phyloP scores from a whole-genome alignment of 768 basidiomycete genomes.

The Trametes meyenii region DNA sequence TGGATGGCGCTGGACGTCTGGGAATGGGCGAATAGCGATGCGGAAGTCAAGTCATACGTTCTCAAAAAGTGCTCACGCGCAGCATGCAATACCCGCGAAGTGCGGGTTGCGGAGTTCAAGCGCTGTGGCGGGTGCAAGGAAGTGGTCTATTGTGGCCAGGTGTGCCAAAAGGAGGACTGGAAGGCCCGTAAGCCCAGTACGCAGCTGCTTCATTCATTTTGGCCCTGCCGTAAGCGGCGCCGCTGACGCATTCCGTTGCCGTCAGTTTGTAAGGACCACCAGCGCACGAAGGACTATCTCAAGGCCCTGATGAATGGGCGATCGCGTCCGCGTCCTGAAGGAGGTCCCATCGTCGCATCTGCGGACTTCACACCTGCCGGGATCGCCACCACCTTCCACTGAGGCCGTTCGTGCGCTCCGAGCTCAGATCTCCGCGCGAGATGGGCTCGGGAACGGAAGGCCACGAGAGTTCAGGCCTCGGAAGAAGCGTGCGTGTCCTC shows the following conservation, averaged over 20 bases:
- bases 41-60: constrained; percentile 36
- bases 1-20: constrained; percentile 48
- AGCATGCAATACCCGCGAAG: constrained; percentile 38
- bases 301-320: constrained; percentile 17
- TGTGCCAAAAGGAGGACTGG: constrained; percentile 39
- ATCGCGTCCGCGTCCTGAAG: neutral
- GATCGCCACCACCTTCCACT: constrained; percentile 20
- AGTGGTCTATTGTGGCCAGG: constrained; percentile 35
- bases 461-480: constrained; percentile 24
- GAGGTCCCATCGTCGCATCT: constrained; percentile 17
- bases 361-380: constrained; percentile 23
- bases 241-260: neutral
- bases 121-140: constrained; percentile 43
- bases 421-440: neutral
- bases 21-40: constrained; percentile 45
- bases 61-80: constrained; percentile 39
- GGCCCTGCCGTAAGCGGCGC: neutral
- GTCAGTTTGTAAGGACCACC: constrained; percentile 19
- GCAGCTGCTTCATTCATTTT: neutral
- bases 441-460: constrained; percentile 13
- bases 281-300: constrained; percentile 16
- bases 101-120: constrained; percentile 41
- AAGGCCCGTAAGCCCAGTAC: constrained; percentile 30
- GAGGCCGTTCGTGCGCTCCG: constrained; percentile 4
- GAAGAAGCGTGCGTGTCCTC: constrained; percentile 19